Conservation (phyloP, 176 grass and related monocot species). For the Cymbopogon citratus region DNA sequence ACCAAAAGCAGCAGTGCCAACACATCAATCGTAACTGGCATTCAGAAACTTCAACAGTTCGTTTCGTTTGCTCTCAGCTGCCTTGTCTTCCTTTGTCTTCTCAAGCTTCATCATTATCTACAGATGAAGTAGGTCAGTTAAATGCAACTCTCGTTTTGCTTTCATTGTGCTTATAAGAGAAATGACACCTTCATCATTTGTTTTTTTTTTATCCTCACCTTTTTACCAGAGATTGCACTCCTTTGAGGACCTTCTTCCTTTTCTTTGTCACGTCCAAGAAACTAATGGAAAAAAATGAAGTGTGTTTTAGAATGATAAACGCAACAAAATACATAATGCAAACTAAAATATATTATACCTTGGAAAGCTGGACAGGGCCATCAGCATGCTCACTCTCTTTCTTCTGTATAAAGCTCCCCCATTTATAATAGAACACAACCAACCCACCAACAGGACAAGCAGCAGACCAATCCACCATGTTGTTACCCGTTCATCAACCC, state of each 20-base stretch:
- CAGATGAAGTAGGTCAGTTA: conserved; percentile 6
- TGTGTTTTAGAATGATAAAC: not conserved
- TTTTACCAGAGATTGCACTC: conserved; percentile 97
- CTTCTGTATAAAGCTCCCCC: conserved; percentile 79
- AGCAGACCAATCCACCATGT: conserved; percentile 62
- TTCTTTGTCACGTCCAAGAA: conserved; percentile 77
- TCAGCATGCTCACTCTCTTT: conserved; percentile 45
- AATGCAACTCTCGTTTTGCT: not conserved
- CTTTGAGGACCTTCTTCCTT: conserved; percentile 77
- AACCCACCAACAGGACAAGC: conserved; percentile 53
- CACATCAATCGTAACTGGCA: conserved; percentile 74
- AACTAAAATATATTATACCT: conserved; percentile 49
- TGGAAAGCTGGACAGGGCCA: conserved; percentile 90
- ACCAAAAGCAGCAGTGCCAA: not conserved
- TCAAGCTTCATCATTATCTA: conserved; percentile 92
- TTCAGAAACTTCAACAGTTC: conserved; percentile 91
- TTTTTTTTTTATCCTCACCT: conserved; percentile 36
- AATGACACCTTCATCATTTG: not conserved
- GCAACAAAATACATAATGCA: not conserved
- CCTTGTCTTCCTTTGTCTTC: conserved; percentile 94
- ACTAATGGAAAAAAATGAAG: conserved; percentile 37
- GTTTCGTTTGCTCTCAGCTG: conserved; percentile 79
- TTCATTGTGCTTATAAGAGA: not conserved
- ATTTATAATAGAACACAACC: conserved; percentile 54
- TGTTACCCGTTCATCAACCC: conserved; percentile 72